Base-by-base conservation (phyloP, 441 rosid species). In the Geranium incanum region DNA sequence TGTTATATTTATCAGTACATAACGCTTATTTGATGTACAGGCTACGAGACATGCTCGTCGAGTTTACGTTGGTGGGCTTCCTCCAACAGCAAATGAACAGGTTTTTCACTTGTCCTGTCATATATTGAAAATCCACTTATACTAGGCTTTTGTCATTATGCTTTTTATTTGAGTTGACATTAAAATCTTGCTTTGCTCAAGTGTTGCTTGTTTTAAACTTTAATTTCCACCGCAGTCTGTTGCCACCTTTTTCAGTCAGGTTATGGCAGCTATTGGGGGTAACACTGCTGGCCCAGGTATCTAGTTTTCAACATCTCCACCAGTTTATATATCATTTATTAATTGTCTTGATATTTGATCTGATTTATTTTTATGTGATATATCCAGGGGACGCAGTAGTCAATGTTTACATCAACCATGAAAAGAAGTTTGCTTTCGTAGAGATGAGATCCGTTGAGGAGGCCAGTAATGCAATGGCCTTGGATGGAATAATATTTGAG, bases 401-500 rank as follows among this genome's bases (percentile, higher is more conserved):
- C 60, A 83, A 83, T 79, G 86, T 83, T 60, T 83, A 83, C 78
- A 83, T 83, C 43, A 83, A 83, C 69, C 81, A 83, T 68, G 84
- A 83, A 67, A 83, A 83, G 77, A 83, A 83, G 71, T 83, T 83
- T 79, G 86, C 81, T 11, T 83, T 83, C 74, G 86, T 83, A 68
- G 86, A 83, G 77, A 83, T 83, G 86, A 78, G 86, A 71, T 70
- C 86, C 41, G 86, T 83, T 45, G 84, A 83, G 70, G 84, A 81
- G 71, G 86, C 86, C 1, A 81, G 84, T 68, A 83, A 81, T 72
- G 86, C 86, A 68, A 83, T 83, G 86, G 75, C 86, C 13, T 76
- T 83, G 64, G 86, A 83, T 64, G 84, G 86, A 57, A 83, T 83
- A 69, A 75, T 79, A 50, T 83, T 83, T 72, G 86, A 83, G 84